phyloP scores from a whole-genome alignment of 23 red algal species.

The Agarophyton chilense region DNA sequence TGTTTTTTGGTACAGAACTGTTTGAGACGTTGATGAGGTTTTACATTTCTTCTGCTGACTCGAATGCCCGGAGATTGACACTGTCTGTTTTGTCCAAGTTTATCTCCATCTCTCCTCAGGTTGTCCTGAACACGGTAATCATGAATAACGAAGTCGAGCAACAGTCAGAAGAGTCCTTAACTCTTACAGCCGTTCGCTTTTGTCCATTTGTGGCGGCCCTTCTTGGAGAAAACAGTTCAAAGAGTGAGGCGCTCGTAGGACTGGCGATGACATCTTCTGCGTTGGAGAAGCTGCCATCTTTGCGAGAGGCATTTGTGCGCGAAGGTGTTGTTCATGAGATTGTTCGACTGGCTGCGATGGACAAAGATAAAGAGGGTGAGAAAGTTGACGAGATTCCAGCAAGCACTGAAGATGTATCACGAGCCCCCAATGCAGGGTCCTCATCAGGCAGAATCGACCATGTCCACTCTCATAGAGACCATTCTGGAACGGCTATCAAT shows the following conservation, averaged over 20 bases:
- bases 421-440: background rate
- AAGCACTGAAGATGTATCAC: background rate
- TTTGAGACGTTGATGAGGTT: slow-evolving; percentile 67
- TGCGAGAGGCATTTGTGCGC: slow-evolving; percentile 70
- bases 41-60: slow-evolving; percentile 55
- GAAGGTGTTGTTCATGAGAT: slow-evolving; percentile 86
- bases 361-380: slow-evolving; percentile 1
- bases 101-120: slow-evolving; percentile 44
- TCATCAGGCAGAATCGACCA: slow-evolving; percentile 10
- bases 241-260: slow-evolving; percentile 50
- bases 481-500: slow-evolving; percentile 27
- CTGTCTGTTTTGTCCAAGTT: slow-evolving; percentile 68
- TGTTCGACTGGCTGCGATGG: slow-evolving; percentile 6
- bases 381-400: background rate
- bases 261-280: slow-evolving; percentile 57
- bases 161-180: background rate
- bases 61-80: slow-evolving; percentile 36
- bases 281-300: slow-evolving; percentile 49
- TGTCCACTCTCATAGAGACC: background rate
- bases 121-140: slow-evolving; percentile 23
- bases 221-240: slow-evolving; percentile 60
- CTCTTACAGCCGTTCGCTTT: slow-evolving; percentile 27
- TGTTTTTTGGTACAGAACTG: slow-evolving; percentile 48
- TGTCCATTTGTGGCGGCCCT: slow-evolving; percentile 69
- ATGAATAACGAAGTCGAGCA: background rate